Conservation (phyloP, 768 basidiomycete species). For the Grammothele lineata region DNA sequence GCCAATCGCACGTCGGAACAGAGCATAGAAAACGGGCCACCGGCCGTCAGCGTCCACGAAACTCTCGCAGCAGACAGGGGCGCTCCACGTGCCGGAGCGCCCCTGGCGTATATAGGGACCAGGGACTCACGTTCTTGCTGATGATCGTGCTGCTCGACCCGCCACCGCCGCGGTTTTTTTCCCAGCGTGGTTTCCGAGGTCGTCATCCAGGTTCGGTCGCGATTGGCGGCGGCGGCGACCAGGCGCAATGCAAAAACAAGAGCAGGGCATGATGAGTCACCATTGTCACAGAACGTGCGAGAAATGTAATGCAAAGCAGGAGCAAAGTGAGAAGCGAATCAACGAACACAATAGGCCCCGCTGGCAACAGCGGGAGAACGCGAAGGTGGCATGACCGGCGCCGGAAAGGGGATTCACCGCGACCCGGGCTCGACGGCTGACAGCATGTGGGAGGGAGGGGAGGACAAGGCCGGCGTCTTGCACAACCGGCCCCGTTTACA, state of each 20-base stretch:
- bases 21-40: not conserved
- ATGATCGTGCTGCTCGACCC: slow-evolving; percentile 61
- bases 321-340: no score
- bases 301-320: no score
- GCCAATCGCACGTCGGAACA: no score
- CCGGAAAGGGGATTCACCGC: not conserved
- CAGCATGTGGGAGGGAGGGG: not conserved
- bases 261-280: slow-evolving; percentile 10
- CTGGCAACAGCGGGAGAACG: slow-evolving; percentile 2
- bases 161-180: not conserved
- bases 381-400: not conserved
- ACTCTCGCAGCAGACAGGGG: no score
- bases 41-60: no score
- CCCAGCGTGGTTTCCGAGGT: no score
- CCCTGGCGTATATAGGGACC: slow-evolving; percentile 1
- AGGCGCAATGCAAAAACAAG: slow-evolving; percentile 1
- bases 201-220: no score
- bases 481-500: slow-evolving; percentile 1
- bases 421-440: not conserved
- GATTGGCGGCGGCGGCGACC: no score
- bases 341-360: no score
- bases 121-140: slow-evolving; percentile 63
- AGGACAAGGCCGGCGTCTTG: not conserved
- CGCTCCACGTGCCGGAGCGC: no score
- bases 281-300: no score